A percentile compares a stretch with the other conserved stretches of the same genome.
Evolutionary conservation across 345 rosid genomes (phyloP).

Genomic region (Sapria himalayana): DNA sequence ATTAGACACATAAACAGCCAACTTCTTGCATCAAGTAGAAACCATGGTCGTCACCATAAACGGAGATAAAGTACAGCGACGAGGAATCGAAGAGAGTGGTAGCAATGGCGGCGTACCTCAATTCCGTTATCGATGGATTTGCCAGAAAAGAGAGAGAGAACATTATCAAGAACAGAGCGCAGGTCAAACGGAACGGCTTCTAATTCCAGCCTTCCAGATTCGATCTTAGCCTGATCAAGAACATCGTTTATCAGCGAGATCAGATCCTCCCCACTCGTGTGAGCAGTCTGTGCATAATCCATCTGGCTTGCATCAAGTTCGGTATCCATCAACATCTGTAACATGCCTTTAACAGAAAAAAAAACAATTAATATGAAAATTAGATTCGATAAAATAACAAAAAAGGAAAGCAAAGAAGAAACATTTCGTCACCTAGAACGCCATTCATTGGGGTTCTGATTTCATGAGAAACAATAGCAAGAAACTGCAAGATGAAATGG

Average conservation of each 20-base stretch:
- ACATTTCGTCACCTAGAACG: constrained; percentile 34
- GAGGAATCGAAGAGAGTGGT: too few relatives aligned
- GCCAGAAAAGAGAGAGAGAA: constrained; percentile 52
- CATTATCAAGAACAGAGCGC: constrained; percentile 46
- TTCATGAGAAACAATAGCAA: constrained; percentile 96
- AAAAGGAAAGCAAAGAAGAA: constrained; percentile 2
- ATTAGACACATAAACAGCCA: constrained; percentile 68
- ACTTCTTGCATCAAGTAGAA: constrained; percentile 24
- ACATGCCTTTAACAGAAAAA: constrained; percentile 45
- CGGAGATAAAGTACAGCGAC: too few relatives aligned
- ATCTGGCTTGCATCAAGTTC: constrained; percentile 51
- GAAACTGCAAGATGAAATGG: constrained; percentile 32
- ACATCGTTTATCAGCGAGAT: constrained; percentile 69
- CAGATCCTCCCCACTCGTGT: constrained; percentile 66
- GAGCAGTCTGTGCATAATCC: constrained; percentile 84
- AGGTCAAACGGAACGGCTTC: constrained; percentile 77
- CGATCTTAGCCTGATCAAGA: constrained; percentile 97
- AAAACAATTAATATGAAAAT: constrained; percentile 5
- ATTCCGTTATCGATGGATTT: constrained; percentile 55
- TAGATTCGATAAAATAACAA: background rate
- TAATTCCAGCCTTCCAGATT: constrained; percentile 84
- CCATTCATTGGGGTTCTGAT: constrained; percentile 96
- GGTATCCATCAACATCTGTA: constrained; percentile 83
- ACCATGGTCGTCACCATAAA: too few relatives aligned
- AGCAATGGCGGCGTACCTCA: constrained; percentile 56